Evolutionary conservation across 495 filamentous ascomycete genomes (phyloP).

Genomic region (Talaromyces liani): DNA sequence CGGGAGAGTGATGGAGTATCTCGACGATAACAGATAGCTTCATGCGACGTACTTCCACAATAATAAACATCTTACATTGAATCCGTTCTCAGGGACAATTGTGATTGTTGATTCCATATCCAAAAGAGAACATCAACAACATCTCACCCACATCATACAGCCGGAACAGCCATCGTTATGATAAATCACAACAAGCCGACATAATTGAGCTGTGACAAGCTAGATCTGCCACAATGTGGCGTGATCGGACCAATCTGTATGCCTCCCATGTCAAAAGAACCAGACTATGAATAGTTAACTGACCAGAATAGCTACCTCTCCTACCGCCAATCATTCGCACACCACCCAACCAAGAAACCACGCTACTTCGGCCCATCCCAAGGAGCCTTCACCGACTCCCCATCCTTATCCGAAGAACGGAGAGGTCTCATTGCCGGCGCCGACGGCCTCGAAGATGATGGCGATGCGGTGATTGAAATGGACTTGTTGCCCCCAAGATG

Average conservation of each 20-base stretch:
- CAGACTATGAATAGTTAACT: background rate
- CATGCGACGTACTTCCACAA: background rate
- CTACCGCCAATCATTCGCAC: slow-evolving; percentile 95
- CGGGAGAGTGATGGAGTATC: background rate
- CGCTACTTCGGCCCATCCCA: slow-evolving; percentile 60
- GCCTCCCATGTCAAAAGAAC: background rate
- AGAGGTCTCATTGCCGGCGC: slow-evolving; percentile 72
- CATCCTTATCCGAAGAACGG: slow-evolving; percentile 64
- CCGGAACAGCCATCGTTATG: background rate
- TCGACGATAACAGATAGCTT: slow-evolving; percentile 1
- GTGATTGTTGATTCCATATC: background rate
- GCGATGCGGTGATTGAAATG: slow-evolving; percentile 97
- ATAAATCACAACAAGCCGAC: background rate
- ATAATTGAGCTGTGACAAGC: slow-evolving; percentile 3
- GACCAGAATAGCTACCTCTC: slow-evolving; percentile 73
- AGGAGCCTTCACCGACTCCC: slow-evolving; percentile 57
- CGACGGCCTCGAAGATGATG: slow-evolving; percentile 73
- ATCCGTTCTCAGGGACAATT: background rate
- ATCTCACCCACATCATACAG: background rate
- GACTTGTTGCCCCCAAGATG: slow-evolving; percentile 90
- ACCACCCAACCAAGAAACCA: slow-evolving; percentile 83
- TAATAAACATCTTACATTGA: background rate
- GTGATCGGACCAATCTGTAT: slow-evolving; percentile 96
- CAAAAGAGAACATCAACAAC: background rate
- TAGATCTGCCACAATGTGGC: slow-evolving; percentile 65